Conservation (phyloP, 306 rosid species). For the Cucumis melo region DNA sequence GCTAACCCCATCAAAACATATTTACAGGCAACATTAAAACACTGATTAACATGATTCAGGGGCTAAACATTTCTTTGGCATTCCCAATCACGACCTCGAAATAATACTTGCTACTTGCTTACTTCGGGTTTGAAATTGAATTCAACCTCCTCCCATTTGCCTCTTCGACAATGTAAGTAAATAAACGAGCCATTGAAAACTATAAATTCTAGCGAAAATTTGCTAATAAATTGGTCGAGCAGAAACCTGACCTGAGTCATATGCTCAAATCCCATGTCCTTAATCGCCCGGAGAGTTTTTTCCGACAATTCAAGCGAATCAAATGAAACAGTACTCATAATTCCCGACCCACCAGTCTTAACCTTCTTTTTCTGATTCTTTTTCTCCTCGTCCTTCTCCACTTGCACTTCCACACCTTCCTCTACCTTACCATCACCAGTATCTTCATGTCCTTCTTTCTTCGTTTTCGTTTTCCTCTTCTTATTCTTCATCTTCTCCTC, state of each 20-base stretch:
- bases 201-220: background rate
- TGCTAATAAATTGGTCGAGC: background rate
- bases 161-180: background rate
- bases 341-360: conserved; percentile 29
- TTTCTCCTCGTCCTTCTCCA: conserved; percentile 7
- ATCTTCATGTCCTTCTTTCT: background rate
- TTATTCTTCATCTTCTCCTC: background rate
- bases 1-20: background rate
- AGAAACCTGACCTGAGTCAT: conserved; percentile 52
- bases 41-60: background rate
- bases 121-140: background rate
- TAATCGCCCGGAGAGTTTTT: conserved; percentile 43
- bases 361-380: conserved; percentile 10
- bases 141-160: background rate
- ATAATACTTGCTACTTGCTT: background rate
- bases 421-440: background rate
- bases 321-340: conserved; percentile 49
- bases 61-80: background rate
- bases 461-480: conserved; percentile 8
- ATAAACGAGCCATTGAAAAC: background rate
- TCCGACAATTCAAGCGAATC: conserved; percentile 44
- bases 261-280: conserved; percentile 38
- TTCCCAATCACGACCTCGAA: background rate
- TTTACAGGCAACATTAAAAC: background rate
- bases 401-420: background rate